phyloP scores from a whole-genome alignment of 179 eudicot genomes.

The Actinidia chinensis region DNA sequence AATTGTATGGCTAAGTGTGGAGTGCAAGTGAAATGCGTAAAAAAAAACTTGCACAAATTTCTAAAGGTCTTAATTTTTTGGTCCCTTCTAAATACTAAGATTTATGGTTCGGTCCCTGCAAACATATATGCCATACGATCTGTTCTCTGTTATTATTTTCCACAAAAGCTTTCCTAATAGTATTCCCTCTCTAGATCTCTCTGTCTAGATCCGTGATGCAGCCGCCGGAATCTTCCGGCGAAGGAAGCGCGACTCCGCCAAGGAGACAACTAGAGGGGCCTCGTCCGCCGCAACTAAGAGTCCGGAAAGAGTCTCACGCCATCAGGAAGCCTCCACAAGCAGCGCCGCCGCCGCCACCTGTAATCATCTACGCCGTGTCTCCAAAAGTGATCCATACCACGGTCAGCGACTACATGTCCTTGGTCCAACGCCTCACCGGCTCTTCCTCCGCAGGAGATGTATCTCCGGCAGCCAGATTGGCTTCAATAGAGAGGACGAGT shows the following conservation, averaged over 20 bases:
- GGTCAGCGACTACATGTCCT: conserved; percentile 51
- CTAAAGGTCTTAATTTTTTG: too few relatives aligned
- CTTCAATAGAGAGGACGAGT: conserved; percentile 60
- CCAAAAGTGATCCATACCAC: conserved; percentile 73
- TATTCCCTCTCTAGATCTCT: background rate
- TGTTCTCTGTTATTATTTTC: background rate
- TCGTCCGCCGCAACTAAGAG: conserved; percentile 62
- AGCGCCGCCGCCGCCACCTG: conserved; percentile 41
- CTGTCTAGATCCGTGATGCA: conserved; percentile 19
- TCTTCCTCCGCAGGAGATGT: conserved; percentile 30
- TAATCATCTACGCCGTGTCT: conserved; percentile 75
- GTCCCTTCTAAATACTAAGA: too few relatives aligned
- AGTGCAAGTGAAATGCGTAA: too few relatives aligned
- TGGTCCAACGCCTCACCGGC: conserved; percentile 86
- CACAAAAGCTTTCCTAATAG: background rate
- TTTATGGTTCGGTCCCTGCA: too few relatives aligned
- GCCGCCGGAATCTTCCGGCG: conserved; percentile 29
- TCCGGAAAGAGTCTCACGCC: conserved; percentile 62
- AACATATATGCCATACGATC: background rate
- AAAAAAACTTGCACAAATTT: too few relatives aligned
- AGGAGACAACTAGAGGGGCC: conserved; percentile 67
- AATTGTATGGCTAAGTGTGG: too few relatives aligned
- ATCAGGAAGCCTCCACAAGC: conserved; percentile 63
- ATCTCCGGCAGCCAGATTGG: conserved; percentile 77
- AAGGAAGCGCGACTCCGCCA: conserved; percentile 34